These are phyloP conservation scores for Omphalea diandra DNA, from an alignment of 441 rosid genomes.

Conservation along the genomic window DNA sequence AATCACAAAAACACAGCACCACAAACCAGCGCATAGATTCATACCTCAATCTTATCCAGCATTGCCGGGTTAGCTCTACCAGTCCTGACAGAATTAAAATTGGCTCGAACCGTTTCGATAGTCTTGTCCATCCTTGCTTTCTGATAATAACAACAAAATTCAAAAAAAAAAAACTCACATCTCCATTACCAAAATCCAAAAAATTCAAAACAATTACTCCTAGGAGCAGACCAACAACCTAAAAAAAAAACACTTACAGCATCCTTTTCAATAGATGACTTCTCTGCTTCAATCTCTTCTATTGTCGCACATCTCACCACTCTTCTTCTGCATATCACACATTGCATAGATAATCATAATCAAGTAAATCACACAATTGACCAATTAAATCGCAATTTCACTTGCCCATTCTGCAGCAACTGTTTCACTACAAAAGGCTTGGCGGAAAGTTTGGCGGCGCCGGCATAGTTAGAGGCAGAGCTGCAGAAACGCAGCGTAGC, in stretches of 20 bases:
- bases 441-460: conserved; percentile 25
- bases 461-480: conserved; percentile 37
- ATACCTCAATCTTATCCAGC: conserved; percentile 84
- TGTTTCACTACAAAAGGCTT: conserved; percentile 33
- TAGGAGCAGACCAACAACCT: neutral
- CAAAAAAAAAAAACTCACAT: no score
- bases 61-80: conserved; percentile 75
- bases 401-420: conserved; percentile 50
- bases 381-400: neutral
- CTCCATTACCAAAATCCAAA: no score
- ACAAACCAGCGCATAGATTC: neutral
- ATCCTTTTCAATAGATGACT: conserved; percentile 66
- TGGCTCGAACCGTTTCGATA: conserved; percentile 62
- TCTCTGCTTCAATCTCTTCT: conserved; percentile 84
- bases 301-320: conserved; percentile 63
- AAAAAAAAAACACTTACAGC: conserved; percentile 51
- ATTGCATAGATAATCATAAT: neutral
- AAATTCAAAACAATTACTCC: no score
- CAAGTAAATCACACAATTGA: neutral
- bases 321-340: conserved; percentile 37
- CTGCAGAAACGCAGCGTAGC: conserved; percentile 28
- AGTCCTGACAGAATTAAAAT: conserved; percentile 81
- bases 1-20: neutral
- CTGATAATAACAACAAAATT: conserved; percentile 34
- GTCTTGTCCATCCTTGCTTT: conserved; percentile 86